Base-by-base conservation (phyloP, 2,329 filamentous ascomycete species). In the Lizonia empirigonia region DNA sequence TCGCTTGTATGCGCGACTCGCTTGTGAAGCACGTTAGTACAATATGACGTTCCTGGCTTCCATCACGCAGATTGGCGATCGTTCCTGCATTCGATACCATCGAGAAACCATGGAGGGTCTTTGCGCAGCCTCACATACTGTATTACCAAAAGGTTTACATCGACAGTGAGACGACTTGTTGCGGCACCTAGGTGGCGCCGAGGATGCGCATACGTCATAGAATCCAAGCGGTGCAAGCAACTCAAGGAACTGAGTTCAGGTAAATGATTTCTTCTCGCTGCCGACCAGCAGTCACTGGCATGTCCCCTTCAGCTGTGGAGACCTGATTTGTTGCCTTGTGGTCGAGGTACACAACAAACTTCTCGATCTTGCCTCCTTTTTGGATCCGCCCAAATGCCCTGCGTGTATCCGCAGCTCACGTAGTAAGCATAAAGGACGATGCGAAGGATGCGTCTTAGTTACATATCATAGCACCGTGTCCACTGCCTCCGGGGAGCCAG, bases 51-150 rank as follows among this genome's bases (percentile, higher is more conserved):
- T 47, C 4, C 10, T 29, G 4, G 13, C 7, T 19, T 15, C 42
- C 16, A 29, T 4, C 19, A 37, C 42, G 37, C 49, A 52, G 49
- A 37, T 52, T 8, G 42, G 29, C 37, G 49, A 52, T 52, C 33
- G 19, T 22, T 35, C n/a, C 39, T 26, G 23, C 35, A 22, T 38
- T 13, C n/a, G 26, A 38, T 24, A 18, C 7, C 23, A 39, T 35
- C n/a, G 39, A 39, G 24, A 50, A 38, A 12, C 12, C 15, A 22
- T 13, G 27, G 22, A 22, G 5, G 20, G 19, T 15, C 34, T 16
- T 30, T 45, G 36, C 18, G n/a, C n/a, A 15, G 7, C 23, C 36
- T 40, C 44, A 23, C 35, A 12, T n/a, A n/a, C n/a, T n/a, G n/a
- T 26, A 13, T 40, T 35, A 16, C 20, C n/a, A 29, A 23, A 7